Conservation (phyloP, 176 grass and related monocot genomes). For the Carex parvula region DNA sequence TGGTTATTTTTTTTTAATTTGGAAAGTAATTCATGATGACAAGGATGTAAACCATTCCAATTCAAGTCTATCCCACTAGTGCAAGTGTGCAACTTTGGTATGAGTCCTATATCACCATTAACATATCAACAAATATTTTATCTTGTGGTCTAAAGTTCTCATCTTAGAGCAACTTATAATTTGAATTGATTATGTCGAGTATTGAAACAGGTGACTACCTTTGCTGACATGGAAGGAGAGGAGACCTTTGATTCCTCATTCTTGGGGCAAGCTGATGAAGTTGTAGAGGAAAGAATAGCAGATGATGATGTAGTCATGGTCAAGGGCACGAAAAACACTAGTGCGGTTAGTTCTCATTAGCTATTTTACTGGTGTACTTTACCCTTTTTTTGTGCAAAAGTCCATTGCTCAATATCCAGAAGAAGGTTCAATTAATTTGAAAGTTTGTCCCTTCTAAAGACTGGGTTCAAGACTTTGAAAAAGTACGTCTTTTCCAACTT, state of each 20-base stretch:
- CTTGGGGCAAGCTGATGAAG: conserved; percentile 74
- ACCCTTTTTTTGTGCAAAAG: neutral
- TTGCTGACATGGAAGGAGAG: conserved; percentile 97
- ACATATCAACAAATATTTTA: neutral
- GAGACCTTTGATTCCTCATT: conserved; percentile 88
- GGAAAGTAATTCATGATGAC: neutral
- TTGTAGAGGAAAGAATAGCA: conserved; percentile 75
- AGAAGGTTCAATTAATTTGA: neutral
- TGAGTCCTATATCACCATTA: too few relatives aligned
- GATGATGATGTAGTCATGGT: conserved; percentile 88
- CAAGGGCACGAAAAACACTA: conserved; percentile 86
- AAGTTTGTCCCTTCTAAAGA: neutral
- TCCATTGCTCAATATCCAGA: neutral
- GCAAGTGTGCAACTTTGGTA: too few relatives aligned
- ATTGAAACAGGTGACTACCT: conserved; percentile 63
- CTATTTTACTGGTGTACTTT: neutral
- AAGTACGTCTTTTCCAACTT: neutral
- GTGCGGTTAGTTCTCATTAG: conserved; percentile 46
- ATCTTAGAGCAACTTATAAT: neutral
- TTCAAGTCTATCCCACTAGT: neutral
- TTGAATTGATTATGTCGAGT: neutral
- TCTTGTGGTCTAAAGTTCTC: neutral
- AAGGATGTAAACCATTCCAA: neutral
- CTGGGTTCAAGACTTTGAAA: neutral
- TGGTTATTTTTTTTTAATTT: neutral